These are phyloP conservation scores for Grigorovia jiainica DNA, from an alignment of 805 yeast species.

Conservation along the genomic window DNA sequence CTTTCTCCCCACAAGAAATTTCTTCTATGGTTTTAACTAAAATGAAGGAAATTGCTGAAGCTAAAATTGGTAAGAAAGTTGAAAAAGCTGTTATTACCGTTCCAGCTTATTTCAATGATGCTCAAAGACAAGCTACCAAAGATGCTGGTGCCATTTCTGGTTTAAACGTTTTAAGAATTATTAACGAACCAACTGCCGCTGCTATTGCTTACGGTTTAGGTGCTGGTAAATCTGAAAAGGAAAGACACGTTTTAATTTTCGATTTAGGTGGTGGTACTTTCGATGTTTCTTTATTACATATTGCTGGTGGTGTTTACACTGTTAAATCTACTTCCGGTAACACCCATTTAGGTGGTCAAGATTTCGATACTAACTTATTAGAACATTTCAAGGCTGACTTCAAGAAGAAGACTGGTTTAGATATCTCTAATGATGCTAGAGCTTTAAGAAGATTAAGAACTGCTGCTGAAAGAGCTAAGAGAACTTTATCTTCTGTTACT, in stretches of 20 bases:
- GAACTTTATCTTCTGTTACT: conserved; percentile 92
- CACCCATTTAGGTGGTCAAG: conserved; percentile 96
- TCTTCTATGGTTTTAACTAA: conserved; percentile 86
- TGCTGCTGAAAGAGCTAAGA: conserved; percentile 97
- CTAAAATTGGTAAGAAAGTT: conserved; percentile 69
- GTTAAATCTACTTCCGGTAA: conserved; percentile 74
- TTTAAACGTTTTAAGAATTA: conserved; percentile 86
- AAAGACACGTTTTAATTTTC: conserved; percentile 82
- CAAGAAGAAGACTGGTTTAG: conserved; percentile 94
- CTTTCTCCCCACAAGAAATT: conserved; percentile 89
- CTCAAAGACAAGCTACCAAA: conserved; percentile 97
- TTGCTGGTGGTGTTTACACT: conserved; percentile 93
- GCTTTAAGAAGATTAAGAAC: conserved; percentile 95
- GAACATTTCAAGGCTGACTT: conserved; percentile 84
- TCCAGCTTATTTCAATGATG: conserved; percentile 95
- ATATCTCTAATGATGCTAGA: conserved; percentile 81
- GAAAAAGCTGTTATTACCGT: conserved; percentile 92
- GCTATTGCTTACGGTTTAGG: conserved; percentile 95
- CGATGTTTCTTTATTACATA: conserved; percentile 86
- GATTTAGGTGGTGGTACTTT: conserved; percentile 98
- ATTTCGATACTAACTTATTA: conserved; percentile 89
- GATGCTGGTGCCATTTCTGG: conserved; percentile 97
- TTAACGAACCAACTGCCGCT: conserved; percentile 96
- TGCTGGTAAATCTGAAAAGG: conserved; percentile 61
- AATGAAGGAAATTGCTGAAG: conserved; percentile 89